Conservation (phyloP, 73 alveolate genomes). For the Tetrahymena borealis region DNA sequence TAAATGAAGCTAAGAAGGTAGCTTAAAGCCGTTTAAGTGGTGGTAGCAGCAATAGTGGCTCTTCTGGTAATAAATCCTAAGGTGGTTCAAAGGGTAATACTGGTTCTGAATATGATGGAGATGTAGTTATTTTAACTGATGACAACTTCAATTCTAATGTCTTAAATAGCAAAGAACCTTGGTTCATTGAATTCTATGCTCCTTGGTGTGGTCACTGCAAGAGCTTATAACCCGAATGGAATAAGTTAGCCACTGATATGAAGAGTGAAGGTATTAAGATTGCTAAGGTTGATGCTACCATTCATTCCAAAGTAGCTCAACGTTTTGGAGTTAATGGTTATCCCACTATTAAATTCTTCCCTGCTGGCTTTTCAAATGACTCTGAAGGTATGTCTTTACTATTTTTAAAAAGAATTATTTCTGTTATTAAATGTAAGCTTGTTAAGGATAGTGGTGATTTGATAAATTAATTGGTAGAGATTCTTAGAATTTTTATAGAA, state of each 20-base stretch:
- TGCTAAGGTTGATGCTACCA: constrained; percentile 93
- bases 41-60: constrained; percentile 18
- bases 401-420: no score
- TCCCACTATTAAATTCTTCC: constrained; percentile 89
- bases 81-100: constrained; percentile 4
- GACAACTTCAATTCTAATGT: constrained; percentile 73
- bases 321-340: constrained; percentile 76
- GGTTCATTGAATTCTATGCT: constrained; percentile 90
- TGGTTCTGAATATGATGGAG: constrained; percentile 44
- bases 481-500: no score
- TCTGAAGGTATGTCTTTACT: constrained; percentile 10
- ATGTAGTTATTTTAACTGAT: constrained; percentile 80
- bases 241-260: constrained; percentile 77
- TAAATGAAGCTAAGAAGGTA: constrained; percentile 61
- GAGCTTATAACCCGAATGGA: constrained; percentile 93
- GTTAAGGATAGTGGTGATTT: no score
- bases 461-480: no score
- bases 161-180: constrained; percentile 70
- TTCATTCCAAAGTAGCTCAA: constrained; percentile 61
- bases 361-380: constrained; percentile 39
- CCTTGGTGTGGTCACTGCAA: constrained; percentile 97
- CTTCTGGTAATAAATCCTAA: neutral
- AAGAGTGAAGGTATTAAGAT: constrained; percentile 79
- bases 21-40: constrained; percentile 60
- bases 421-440: no score